Percentiles rank a stretch among this genome's conserved stretches.
Conservation (phyloP, 257 asterid species). For the Solanum pennellii region DNA sequence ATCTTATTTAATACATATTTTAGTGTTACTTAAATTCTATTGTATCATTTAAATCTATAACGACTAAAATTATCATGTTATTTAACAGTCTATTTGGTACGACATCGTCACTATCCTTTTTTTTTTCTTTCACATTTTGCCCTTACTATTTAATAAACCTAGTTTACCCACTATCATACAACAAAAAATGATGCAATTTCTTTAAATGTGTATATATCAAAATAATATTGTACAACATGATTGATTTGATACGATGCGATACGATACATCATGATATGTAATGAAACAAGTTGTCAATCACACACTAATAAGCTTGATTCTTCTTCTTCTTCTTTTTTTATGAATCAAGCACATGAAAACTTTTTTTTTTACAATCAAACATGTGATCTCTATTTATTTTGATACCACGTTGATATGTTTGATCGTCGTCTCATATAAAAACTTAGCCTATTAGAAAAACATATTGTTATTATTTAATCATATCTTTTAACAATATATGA, state of each 20-base stretch:
- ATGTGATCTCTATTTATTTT: not conserved
- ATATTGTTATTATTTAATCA: not conserved
- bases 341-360: not conserved
- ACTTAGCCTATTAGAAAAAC: not conserved
- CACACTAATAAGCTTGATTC: not conserved
- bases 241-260: not conserved
- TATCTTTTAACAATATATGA: not conserved
- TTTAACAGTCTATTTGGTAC: not conserved
- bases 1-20: not conserved
- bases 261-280: not conserved
- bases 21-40: not conserved
- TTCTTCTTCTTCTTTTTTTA: not conserved
- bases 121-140: not conserved
- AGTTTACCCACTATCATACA: not conserved
- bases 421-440: not conserved
- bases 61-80: not conserved
- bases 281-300: not conserved
- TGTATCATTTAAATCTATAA: not conserved
- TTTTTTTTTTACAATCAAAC: not conserved
- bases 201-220: not conserved
- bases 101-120: fast-evolving
- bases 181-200: not conserved
- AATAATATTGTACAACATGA: not conserved
- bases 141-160: not conserved
- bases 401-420: not conserved